Conservation (phyloP, 2,329 filamentous ascomycete genomes). For the Sporothrix sp. region DNA sequence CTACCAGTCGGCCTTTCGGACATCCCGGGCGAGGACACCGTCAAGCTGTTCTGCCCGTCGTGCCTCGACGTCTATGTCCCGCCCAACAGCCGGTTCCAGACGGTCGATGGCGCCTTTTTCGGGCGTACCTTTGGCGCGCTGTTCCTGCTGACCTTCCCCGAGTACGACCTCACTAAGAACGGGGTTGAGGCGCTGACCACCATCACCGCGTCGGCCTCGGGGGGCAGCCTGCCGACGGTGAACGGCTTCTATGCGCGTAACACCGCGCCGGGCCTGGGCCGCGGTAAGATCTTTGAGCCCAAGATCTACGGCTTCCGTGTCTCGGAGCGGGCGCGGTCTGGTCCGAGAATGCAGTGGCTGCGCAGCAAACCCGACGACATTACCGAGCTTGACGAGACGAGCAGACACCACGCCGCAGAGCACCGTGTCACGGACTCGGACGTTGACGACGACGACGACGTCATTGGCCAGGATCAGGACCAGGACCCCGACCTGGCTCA, state of each 20-base stretch:
- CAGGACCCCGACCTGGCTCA: too few relatives aligned
- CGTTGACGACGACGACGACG: conserved; percentile 44
- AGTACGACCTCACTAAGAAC: conserved; percentile 76
- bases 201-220: conserved; percentile 16
- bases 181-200: conserved; percentile 48
- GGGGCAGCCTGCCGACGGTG: conserved; percentile 37
- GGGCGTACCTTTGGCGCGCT: conserved; percentile 93
- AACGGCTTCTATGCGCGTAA: conserved; percentile 85
- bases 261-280: conserved; percentile 77
- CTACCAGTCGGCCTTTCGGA: conserved; percentile 90
- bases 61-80: conserved; percentile 96
- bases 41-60: conserved; percentile 95
- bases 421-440: conserved; percentile 42
- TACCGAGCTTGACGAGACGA: conserved; percentile 73
- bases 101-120: conserved; percentile 95
- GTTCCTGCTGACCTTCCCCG: conserved; percentile 97
- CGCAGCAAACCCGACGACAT: conserved; percentile 73
- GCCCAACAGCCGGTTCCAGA: conserved; percentile 93
- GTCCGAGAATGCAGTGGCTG: conserved; percentile 95
- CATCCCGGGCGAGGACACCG: conserved; percentile 90
- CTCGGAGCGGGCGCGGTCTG: conserved; percentile 77
- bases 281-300: conserved; percentile 79
- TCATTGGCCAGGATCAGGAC: too few relatives aligned
- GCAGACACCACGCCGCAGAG: conserved; percentile 38
- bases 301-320: conserved; percentile 96